Evolutionary conservation across 1,139 yeast genomes (phyloP).

Genomic region (Hanseniaspora uvarum): DNA sequence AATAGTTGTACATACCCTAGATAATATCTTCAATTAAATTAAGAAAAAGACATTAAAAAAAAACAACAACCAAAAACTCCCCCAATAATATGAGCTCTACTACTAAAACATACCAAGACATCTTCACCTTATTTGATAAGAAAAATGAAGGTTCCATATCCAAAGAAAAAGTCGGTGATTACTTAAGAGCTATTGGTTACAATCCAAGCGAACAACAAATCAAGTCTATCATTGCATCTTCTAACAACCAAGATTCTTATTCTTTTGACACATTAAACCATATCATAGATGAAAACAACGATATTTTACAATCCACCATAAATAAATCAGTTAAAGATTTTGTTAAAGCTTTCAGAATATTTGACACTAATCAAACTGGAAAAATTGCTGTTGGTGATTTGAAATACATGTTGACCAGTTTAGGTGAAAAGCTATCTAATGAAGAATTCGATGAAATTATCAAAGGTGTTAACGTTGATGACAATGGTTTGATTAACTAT

Average conservation of each 20-base stretch:
- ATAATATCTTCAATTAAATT: too few species aligned
- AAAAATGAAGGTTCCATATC: conserved; percentile 91
- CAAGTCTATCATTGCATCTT: conserved; percentile 22
- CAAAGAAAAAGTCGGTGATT: conserved; percentile 80
- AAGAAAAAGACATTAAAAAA: too few species aligned
- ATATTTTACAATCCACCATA: conserved; percentile 28
- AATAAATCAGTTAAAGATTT: conserved; percentile 57
- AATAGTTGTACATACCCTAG: not conserved
- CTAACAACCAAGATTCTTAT: conserved; percentile 22
- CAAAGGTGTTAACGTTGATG: conserved; percentile 87
- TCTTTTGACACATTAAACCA: conserved; percentile 25
- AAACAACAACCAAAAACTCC: too few species aligned
- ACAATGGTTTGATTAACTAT: conserved; percentile 92
- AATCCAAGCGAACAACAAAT: conserved; percentile 60
- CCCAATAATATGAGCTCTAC: conserved; percentile 18
- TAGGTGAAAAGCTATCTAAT: conserved; percentile 85
- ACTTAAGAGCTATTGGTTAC: conserved; percentile 93
- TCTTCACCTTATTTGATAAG: conserved; percentile 92
- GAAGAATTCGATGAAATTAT: conserved; percentile 89
- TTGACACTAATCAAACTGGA: conserved; percentile 92
- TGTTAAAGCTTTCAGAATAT: conserved; percentile 93
- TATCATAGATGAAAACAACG: conserved; percentile 25
- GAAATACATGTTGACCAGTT: conserved; percentile 81
- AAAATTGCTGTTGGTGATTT: conserved; percentile 95
- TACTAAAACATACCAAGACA: conserved; percentile 79